Evolutionary conservation across 2,329 filamentous ascomycete species (phyloP).

Genomic region (Alternaria postmessia): DNA sequence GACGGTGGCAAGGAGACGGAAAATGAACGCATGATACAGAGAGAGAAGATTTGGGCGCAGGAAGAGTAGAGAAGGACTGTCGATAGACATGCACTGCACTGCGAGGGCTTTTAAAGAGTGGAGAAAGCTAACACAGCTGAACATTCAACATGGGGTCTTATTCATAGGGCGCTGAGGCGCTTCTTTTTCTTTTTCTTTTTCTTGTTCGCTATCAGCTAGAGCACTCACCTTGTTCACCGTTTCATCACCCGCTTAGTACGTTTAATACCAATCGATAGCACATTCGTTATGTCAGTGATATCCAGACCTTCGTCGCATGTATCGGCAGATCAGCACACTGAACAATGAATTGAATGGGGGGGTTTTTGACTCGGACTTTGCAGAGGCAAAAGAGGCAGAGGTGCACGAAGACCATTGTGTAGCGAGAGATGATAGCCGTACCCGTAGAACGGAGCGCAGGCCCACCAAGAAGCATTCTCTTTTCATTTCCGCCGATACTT

Average conservation of each 20-base stretch:
- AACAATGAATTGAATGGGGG: no score
- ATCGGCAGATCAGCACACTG: no score
- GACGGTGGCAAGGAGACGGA: slow-evolving; percentile 71
- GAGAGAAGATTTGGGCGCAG: slow-evolving; percentile 83
- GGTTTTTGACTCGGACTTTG: not conserved
- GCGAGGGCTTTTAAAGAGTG: not conserved
- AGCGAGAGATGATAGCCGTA: not conserved
- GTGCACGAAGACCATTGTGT: not conserved
- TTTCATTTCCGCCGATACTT: not conserved
- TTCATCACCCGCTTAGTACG: slow-evolving; percentile 1
- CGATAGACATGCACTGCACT: not conserved
- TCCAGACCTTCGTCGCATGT: no score
- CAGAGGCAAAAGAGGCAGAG: not conserved
- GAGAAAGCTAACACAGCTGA: slow-evolving; percentile 3
- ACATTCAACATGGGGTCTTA: slow-evolving; percentile 13
- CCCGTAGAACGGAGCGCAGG: not conserved
- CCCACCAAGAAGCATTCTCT: not conserved
- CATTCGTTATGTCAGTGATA: not conserved
- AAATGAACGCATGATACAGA: slow-evolving; percentile 63
- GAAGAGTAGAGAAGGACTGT: slow-evolving; percentile 44
- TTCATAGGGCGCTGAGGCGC: slow-evolving; percentile 4
- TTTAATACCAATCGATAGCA: slow-evolving; percentile 10
- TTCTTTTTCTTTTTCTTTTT: not conserved
- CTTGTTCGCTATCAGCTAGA: slow-evolving; percentile 7
- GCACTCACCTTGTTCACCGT: slow-evolving; percentile 6